These are phyloP conservation scores for Musa beccarii DNA, from an alignment of 176 grass and related monocot species.

Conservation along the genomic window DNA sequence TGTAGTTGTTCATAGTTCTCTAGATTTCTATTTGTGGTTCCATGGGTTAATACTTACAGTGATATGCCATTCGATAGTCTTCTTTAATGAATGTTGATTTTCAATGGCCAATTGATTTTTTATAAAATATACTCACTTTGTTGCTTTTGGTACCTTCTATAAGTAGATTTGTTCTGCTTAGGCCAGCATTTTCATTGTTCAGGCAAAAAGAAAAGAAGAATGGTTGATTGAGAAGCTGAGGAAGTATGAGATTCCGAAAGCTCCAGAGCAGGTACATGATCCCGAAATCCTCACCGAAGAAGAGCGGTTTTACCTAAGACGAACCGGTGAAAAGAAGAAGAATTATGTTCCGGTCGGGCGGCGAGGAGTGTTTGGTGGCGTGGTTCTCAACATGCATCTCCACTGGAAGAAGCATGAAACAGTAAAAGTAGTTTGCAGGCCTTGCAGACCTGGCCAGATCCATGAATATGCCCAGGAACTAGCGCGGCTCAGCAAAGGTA, in stretches of 20 bases:
- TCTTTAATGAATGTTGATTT: background rate
- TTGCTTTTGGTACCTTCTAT: background rate
- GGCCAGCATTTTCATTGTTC: background rate
- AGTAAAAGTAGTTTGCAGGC: constrained; percentile 55
- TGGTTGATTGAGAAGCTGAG: constrained; percentile 79
- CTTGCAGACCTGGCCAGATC: constrained; percentile 55
- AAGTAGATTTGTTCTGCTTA: constrained; percentile 1
- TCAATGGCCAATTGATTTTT: background rate
- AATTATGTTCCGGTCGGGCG: constrained; percentile 62
- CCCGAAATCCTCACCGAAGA: constrained; percentile 68
- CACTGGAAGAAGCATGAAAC: constrained; percentile 87
- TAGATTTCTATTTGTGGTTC: background rate
- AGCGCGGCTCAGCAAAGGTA: constrained; percentile 51
- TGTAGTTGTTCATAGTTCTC: background rate
- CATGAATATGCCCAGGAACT: constrained; percentile 56
- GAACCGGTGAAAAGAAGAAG: constrained; percentile 65
- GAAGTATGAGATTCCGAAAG: constrained; percentile 47
- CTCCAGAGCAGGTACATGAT: constrained; percentile 36
- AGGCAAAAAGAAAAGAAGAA: constrained; percentile 78
- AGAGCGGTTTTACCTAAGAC: constrained; percentile 56
- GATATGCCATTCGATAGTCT: background rate
- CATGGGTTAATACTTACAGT: background rate
- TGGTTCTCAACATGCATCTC: constrained; percentile 81
- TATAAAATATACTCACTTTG: background rate
- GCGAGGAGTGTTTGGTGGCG: constrained; percentile 71